Conservation (phyloP, 2,329 filamentous ascomycete genomes). For the Cladorrhinum sp. region DNA sequence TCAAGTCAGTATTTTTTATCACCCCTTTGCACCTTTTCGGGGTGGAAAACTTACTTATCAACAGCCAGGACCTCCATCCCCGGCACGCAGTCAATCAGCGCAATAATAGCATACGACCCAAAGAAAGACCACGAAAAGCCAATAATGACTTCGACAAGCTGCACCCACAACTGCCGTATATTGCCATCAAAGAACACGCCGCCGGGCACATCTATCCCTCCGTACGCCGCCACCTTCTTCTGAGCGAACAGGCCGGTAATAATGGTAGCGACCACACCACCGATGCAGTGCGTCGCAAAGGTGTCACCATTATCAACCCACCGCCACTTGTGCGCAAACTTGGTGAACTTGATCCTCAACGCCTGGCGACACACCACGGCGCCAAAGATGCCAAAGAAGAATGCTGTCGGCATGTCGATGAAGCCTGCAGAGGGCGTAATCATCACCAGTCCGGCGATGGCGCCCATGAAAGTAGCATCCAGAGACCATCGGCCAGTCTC, state of each 20-base stretch:
- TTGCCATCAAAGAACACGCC: slow-evolving; percentile 55
- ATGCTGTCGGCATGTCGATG: slow-evolving; percentile 47
- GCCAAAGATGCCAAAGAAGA: slow-evolving; percentile 47
- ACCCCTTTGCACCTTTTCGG: background rate
- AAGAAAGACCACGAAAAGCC: slow-evolving; percentile 51
- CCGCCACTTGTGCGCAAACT: slow-evolving; percentile 42
- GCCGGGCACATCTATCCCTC: slow-evolving; percentile 45
- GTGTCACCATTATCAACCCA: slow-evolving; percentile 57
- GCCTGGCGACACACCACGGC: slow-evolving; percentile 49
- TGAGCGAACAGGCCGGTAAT: slow-evolving; percentile 49
- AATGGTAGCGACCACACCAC: slow-evolving; percentile 49
- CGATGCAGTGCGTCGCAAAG: slow-evolving; percentile 53
- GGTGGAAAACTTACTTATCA: slow-evolving; percentile 44
- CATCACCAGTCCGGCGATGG: slow-evolving; percentile 51
- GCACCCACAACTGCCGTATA: slow-evolving; percentile 45
- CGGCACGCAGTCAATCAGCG: slow-evolving; percentile 50
- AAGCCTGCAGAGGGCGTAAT: slow-evolving; percentile 47
- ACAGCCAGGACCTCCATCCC: slow-evolving; percentile 50
- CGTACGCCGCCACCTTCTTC: slow-evolving; percentile 51
- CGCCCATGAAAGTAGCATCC: slow-evolving; percentile 50
- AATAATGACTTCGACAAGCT: slow-evolving; percentile 49
- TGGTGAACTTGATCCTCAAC: slow-evolving; percentile 50
- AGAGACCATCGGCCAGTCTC: slow-evolving; percentile 42
- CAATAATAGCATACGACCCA: slow-evolving; percentile 47
- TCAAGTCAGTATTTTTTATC: slow-evolving; percentile 4